Conservation (phyloP, 2,329 filamentous ascomycete species). For the Beauveria caledonica region DNA sequence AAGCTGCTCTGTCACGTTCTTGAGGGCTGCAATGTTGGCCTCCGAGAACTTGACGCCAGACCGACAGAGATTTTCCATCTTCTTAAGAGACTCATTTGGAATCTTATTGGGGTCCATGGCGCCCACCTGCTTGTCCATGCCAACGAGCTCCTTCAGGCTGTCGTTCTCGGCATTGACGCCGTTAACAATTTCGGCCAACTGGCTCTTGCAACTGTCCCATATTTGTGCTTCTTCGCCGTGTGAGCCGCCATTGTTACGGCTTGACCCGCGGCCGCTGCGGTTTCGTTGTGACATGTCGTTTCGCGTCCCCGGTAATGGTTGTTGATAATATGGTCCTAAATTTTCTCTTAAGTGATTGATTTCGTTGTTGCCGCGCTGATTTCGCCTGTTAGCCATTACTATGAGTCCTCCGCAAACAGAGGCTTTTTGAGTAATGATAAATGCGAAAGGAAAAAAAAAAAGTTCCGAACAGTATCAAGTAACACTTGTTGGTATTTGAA, state of each 20-base stretch:
- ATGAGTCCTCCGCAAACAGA: constrained; percentile 1
- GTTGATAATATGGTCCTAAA: constrained; percentile 10
- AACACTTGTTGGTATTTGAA: background rate
- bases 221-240: constrained; percentile 37
- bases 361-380: constrained; percentile 9
- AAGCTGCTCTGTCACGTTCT: constrained; percentile 33
- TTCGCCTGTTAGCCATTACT: constrained; percentile 14
- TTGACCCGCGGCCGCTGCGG: constrained; percentile 35
- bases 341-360: constrained; percentile 10
- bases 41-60: constrained; percentile 34
- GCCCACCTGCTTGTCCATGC: constrained; percentile 33
- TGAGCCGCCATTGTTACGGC: constrained; percentile 34
- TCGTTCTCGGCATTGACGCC: constrained; percentile 36
- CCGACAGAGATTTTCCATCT: constrained; percentile 36
- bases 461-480: background rate
- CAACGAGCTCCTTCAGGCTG: constrained; percentile 30
- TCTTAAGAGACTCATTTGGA: constrained; percentile 28
- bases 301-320: background rate
- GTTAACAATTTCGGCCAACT: constrained; percentile 31
- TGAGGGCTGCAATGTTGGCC: constrained; percentile 28
- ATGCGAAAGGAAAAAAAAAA: background rate
- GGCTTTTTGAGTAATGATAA: background rate
- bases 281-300: constrained; percentile 35
- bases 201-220: constrained; percentile 33
- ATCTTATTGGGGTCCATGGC: constrained; percentile 30